Evolutionary conservation across 257 asterid genomes (phyloP).

Genomic region (Solanum megistacrolobum): DNA sequence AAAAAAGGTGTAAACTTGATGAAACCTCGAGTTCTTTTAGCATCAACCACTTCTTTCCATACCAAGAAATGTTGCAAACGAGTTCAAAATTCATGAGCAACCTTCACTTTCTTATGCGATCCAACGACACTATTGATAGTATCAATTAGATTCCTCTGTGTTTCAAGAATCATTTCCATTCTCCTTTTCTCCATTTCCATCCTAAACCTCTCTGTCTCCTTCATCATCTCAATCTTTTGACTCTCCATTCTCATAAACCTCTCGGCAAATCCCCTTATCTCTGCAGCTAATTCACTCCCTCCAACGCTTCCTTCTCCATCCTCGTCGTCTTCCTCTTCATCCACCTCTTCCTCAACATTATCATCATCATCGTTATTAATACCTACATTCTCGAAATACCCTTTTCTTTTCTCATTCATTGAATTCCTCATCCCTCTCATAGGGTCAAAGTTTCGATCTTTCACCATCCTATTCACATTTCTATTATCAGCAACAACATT

Average conservation of each 20-base stretch:
- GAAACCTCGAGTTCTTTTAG: neutral
- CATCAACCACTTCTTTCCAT: neutral
- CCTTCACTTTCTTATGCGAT: slow-evolving; percentile 44
- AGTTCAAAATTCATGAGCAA: slow-evolving; percentile 30
- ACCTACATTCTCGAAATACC: slow-evolving; percentile 18
- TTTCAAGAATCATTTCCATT: slow-evolving; percentile 73
- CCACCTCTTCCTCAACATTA: slow-evolving; percentile 5
- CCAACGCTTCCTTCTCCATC: slow-evolving; percentile 19
- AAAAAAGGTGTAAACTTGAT: neutral
- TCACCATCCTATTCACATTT: slow-evolving; percentile 6
- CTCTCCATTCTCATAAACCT: slow-evolving; percentile 75
- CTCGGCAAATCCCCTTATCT: slow-evolving; percentile 66
- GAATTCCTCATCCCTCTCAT: slow-evolving; percentile 22
- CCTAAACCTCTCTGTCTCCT: slow-evolving; percentile 45
- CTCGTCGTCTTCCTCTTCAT: slow-evolving; percentile 20
- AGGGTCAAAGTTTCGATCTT: neutral
- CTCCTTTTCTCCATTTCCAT: slow-evolving; percentile 88
- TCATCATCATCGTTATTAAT: slow-evolving; percentile 18
- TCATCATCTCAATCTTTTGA: slow-evolving; percentile 74
- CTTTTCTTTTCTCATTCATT: slow-evolving; percentile 24
- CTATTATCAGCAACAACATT: neutral
- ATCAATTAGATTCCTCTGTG: slow-evolving; percentile 62
- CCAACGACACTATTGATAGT: slow-evolving; percentile 56
- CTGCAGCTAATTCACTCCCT: slow-evolving; percentile 56
- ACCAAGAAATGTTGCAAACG: neutral